These are phyloP conservation scores for Jatropha curcas DNA, from an alignment of 345 rosid species.

Conservation along the genomic window DNA sequence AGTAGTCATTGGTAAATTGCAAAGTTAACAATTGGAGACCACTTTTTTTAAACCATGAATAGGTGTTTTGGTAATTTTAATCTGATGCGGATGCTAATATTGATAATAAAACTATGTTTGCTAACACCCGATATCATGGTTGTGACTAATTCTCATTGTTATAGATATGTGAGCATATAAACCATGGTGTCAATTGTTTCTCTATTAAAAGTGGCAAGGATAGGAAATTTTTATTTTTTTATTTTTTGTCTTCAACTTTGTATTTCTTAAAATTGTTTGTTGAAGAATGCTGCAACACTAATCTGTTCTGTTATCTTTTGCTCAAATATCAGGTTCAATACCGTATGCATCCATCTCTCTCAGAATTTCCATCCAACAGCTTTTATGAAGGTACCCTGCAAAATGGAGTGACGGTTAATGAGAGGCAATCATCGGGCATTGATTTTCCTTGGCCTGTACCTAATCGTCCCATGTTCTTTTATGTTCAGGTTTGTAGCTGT, in stretches of 20 bases:
- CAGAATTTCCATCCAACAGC: conserved; percentile 97
- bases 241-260: background rate
- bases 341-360: conserved; percentile 97
- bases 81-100: background rate
- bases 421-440: conserved; percentile 92
- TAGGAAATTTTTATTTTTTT: too few species aligned
- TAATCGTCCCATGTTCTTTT: conserved; percentile 96
- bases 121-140: background rate
- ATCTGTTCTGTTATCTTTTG: conserved; percentile 19
- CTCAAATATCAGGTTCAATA: conserved; percentile 74
- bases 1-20: too few species aligned
- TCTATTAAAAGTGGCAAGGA: too few species aligned
- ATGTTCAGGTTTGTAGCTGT: conserved; percentile 71
- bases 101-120: background rate
- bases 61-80: background rate
- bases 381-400: conserved; percentile 99
- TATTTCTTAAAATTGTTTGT: background rate
- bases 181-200: background rate
- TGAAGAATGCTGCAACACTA: conserved; percentile 9
- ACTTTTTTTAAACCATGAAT: too few species aligned
- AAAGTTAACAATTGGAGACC: too few species aligned
- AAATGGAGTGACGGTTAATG: conserved; percentile 97
- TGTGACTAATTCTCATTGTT: background rate
- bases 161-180: background rate
- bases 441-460: conserved; percentile 99